These are phyloP conservation scores for Durio zibethinus DNA, from an alignment of 345 rosid species.

Conservation along the genomic window DNA sequence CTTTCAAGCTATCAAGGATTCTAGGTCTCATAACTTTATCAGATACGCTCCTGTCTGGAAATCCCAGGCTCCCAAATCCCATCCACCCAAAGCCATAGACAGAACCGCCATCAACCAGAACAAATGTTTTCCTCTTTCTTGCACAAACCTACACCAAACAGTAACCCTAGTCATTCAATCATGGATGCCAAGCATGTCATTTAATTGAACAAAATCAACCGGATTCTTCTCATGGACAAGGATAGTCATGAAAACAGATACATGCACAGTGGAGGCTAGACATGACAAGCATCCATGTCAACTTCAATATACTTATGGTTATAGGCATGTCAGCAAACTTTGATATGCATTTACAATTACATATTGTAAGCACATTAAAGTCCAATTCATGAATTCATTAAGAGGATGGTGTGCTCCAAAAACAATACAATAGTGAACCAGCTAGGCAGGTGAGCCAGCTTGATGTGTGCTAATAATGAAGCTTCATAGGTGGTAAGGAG, in stretches of 20 bases:
- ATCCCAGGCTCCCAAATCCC: constrained; percentile 76
- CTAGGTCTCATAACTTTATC: constrained; percentile 77
- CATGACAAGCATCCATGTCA: too few relatives aligned
- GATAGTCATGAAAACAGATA: too few relatives aligned
- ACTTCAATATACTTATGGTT: not conserved
- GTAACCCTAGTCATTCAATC: not conserved
- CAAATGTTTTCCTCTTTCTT: constrained; percentile 91
- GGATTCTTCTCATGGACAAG: not conserved
- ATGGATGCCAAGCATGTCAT: not conserved
- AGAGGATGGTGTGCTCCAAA: not conserved
- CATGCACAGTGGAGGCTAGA: too few relatives aligned
- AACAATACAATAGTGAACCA: not conserved
- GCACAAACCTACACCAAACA: constrained; percentile 67
- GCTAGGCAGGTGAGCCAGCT: not conserved
- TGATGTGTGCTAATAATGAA: not conserved
- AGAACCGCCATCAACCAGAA: constrained; percentile 66
- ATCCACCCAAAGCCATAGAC: constrained; percentile 56
- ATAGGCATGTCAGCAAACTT: not conserved
- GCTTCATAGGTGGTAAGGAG: not conserved
- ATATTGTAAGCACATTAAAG: not conserved
- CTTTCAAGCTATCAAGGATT: constrained; percentile 63
- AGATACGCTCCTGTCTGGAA: constrained; percentile 65
- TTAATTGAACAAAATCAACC: not conserved
- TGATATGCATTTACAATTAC: not conserved
- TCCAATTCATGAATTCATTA: not conserved